These are phyloP conservation scores for Triangularia setosa DNA, from an alignment of 2,329 filamentous ascomycete species.

Conservation along the genomic window DNA sequence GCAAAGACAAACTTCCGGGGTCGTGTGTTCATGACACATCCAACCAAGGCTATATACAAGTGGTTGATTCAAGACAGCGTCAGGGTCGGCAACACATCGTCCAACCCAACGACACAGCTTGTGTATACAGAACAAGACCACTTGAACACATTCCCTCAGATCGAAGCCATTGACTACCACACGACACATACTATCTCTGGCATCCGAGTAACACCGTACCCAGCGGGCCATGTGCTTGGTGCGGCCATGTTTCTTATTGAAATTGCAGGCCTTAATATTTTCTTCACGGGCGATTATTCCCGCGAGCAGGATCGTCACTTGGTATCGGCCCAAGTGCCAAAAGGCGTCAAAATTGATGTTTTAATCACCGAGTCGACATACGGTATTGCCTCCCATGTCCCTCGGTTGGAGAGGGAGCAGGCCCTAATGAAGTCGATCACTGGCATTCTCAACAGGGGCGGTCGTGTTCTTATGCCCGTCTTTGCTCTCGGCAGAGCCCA, in stretches of 20 bases:
- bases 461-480: conserved; percentile 88
- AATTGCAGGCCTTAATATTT: conserved; percentile 92
- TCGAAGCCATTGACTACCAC: conserved; percentile 97
- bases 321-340: conserved; percentile 86
- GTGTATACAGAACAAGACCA: conserved; percentile 96
- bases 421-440: conserved; percentile 96
- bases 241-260: conserved; percentile 98
- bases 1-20: conserved; percentile 98
- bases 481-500: conserved; percentile 93
- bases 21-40: conserved; percentile 97
- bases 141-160: conserved; percentile 85
- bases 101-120: conserved; percentile 62
- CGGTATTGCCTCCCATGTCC: conserved; percentile 89
- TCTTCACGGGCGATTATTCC: conserved; percentile 98
- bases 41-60: conserved; percentile 99
- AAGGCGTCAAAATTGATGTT: conserved; percentile 87
- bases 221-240: conserved; percentile 94
- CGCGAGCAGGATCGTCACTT: conserved; percentile 93
- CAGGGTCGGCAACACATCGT: conserved; percentile 72
- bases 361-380: conserved; percentile 98
- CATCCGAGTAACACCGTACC: conserved; percentile 94
- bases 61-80: conserved; percentile 98
- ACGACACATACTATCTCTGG: conserved; percentile 96
- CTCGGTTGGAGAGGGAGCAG: conserved; percentile 84
- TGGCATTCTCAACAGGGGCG: conserved; percentile 82